phyloP scores from a whole-genome alignment of 2,329 filamentous ascomycete species.

The Fusarium continuum region DNA sequence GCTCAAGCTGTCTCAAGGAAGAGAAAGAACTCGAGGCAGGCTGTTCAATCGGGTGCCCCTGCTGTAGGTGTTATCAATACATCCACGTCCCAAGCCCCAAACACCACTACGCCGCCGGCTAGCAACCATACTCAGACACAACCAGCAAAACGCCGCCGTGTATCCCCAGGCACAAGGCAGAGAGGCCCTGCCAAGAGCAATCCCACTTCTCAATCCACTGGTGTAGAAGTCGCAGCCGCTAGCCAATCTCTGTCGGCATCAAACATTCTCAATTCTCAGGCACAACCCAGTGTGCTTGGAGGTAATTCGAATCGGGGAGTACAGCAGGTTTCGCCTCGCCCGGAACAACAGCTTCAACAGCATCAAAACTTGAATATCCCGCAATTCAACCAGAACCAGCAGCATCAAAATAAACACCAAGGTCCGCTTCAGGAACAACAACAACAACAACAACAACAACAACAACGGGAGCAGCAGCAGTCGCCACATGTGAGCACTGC shows the following conservation, averaged over 20 bases:
- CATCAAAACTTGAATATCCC: constrained; percentile 1
- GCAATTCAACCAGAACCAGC: constrained; percentile 1
- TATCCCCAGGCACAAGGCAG: constrained; percentile 36
- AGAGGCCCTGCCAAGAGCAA: background rate
- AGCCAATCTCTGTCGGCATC: constrained; percentile 16
- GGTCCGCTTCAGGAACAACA: constrained; percentile 21
- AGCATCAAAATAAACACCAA: constrained; percentile 18
- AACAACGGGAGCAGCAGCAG: constrained; percentile 17
- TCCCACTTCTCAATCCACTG: constrained; percentile 15
- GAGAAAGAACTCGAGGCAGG: constrained; percentile 16
- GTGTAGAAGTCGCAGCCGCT: constrained; percentile 9
- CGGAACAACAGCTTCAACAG: constrained; percentile 12
- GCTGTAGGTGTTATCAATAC: background rate
- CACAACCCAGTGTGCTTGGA: constrained; percentile 2
- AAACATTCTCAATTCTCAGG: constrained; percentile 30
- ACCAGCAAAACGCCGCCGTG: constrained; percentile 43
- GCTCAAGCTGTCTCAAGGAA: constrained; percentile 8
- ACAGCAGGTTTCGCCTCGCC: constrained; percentile 13
- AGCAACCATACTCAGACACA: constrained; percentile 17
- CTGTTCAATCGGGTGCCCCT: background rate
- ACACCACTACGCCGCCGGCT: background rate
- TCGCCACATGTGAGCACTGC: constrained; percentile 9
- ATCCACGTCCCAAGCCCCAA: constrained; percentile 1
- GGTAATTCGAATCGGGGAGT: constrained; percentile 8
- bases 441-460: constrained; percentile 24